phyloP scores from a whole-genome alignment of 306 rosid species.

The Oemleria cerasiformis region DNA sequence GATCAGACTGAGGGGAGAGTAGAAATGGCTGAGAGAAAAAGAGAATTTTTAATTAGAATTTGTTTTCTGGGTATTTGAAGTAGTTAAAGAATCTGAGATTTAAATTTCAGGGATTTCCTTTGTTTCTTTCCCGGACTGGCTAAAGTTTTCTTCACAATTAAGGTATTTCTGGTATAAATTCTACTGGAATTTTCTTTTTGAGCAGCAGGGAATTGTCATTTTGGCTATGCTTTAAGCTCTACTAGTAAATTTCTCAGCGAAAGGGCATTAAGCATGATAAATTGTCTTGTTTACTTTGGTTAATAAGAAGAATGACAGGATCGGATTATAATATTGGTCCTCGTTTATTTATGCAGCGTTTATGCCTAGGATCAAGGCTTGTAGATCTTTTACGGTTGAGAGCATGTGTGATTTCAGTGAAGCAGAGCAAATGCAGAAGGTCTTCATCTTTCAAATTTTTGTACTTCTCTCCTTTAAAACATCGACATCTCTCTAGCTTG shows the following conservation, averaged over 20 bases:
- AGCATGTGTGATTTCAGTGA: constrained; percentile 77
- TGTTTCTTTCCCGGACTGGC: not conserved
- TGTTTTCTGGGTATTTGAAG: not conserved
- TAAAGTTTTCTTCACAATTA: not conserved
- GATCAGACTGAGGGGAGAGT: not conserved
- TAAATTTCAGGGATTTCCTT: not conserved
- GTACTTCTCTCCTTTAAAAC: not conserved
- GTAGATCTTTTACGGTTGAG: constrained; percentile 67
- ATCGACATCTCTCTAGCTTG: constrained; percentile 6
- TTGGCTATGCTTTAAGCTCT: not conserved
- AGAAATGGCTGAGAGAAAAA: not conserved
- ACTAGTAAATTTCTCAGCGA: not conserved
- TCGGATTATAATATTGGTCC: constrained; percentile 20
- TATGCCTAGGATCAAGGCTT: constrained; percentile 82
- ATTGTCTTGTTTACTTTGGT: not conserved
- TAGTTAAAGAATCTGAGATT: not conserved
- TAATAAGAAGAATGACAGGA: not conserved
- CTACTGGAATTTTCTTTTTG: not conserved
- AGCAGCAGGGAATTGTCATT: not conserved
- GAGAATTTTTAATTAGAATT: too few species aligned
- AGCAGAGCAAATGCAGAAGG: constrained; percentile 65
- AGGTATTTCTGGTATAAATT: not conserved
- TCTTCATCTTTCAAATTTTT: constrained; percentile 22
- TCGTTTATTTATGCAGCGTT: constrained; percentile 54
- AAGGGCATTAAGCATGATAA: not conserved